phyloP scores from a whole-genome alignment of 768 basidiomycete species.

The Russula griseocarnosa region DNA sequence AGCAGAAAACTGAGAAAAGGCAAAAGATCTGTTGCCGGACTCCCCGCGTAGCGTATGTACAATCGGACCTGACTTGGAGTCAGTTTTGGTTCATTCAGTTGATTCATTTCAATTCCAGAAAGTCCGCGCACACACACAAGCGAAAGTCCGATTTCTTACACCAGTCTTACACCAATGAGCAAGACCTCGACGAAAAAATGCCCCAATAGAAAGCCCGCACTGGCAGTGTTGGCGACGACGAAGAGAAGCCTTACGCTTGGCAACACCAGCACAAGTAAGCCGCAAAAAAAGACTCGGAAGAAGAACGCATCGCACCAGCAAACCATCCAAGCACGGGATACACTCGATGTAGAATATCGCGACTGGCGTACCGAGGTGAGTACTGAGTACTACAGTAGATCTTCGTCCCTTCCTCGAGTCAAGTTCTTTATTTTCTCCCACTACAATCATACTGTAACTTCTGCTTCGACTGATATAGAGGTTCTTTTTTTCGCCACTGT shows the following conservation, averaged over 20 bases:
- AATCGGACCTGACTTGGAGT: too few relatives aligned
- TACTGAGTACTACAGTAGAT: neutral
- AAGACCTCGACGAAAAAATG: slow-evolving; percentile 4
- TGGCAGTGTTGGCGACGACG: neutral
- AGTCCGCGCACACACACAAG: too few relatives aligned
- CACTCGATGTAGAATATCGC: slow-evolving; percentile 14
- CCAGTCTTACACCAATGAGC: neutral
- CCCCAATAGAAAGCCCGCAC: neutral
- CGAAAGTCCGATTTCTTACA: too few relatives aligned
- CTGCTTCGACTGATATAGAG: neutral
- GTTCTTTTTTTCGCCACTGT: neutral
- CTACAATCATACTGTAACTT: neutral
- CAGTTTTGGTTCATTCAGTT: too few relatives aligned
- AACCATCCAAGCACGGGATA: slow-evolving; percentile 9
- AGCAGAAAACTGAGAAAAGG: too few relatives aligned
- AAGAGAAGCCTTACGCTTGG: neutral
- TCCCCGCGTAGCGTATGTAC: too few relatives aligned
- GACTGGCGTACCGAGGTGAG: neutral
- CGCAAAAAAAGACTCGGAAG: slow-evolving; percentile 5
- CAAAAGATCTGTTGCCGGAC: too few relatives aligned
- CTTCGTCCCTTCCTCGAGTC: too few relatives aligned
- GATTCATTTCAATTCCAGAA: too few relatives aligned
- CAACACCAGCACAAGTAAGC: neutral
- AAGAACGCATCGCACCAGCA: slow-evolving; percentile 5
- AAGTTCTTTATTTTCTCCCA: neutral